A percentile compares a stretch with the other conserved stretches of the same genome.
Evolutionary conservation across 208 protist species (phyloP).

Genomic region (Borovskyia barvae): DNA sequence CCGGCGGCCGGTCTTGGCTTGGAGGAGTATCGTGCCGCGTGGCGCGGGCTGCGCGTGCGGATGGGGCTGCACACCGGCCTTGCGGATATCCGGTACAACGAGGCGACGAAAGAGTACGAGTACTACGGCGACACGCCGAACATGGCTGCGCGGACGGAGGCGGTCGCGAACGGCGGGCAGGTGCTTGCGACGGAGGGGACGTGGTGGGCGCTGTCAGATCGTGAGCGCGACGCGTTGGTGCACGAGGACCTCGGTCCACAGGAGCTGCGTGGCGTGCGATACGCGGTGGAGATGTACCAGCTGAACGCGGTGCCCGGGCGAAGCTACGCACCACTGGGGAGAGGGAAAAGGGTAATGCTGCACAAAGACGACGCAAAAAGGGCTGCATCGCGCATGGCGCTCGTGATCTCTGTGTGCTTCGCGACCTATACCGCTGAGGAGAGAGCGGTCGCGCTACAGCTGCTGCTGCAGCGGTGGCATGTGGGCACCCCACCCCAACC

Average conservation of each 20-base stretch:
- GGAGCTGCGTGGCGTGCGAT: constrained; percentile 47
- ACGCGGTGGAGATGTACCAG: constrained; percentile 59
- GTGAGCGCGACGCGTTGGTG: constrained; percentile 25
- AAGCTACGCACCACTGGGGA: constrained; percentile 30
- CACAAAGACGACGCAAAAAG: constrained; percentile 9
- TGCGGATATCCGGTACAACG: constrained; percentile 51
- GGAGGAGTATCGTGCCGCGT: constrained; percentile 36
- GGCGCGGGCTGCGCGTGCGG: constrained; percentile 51
- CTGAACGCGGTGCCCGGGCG: constrained; percentile 41
- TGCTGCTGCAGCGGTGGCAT: constrained; percentile 33
- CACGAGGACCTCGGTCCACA: constrained; percentile 21
- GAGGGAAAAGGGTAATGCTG: constrained; percentile 27
- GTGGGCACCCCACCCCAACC: constrained; percentile 12
- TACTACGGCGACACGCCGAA: constrained; percentile 73
- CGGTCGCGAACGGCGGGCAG: constrained; percentile 68
- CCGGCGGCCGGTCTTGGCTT: constrained; percentile 31
- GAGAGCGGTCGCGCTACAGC: constrained; percentile 33
- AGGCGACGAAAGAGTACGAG: constrained; percentile 72
- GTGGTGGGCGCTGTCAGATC: constrained; percentile 29
- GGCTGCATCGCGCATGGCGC: constrained; percentile 1
- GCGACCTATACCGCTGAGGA: constrained; percentile 28
- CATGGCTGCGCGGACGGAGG: constrained; percentile 71
- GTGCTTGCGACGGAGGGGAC: constrained; percentile 42
- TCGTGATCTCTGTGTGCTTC: constrained; percentile 36
- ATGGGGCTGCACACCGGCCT: constrained; percentile 64